A percentile compares a stretch with the other conserved stretches of the same genome.
Evolutionary conservation across 306 rosid species (phyloP).

Genomic region (Lablab purpureus): DNA sequence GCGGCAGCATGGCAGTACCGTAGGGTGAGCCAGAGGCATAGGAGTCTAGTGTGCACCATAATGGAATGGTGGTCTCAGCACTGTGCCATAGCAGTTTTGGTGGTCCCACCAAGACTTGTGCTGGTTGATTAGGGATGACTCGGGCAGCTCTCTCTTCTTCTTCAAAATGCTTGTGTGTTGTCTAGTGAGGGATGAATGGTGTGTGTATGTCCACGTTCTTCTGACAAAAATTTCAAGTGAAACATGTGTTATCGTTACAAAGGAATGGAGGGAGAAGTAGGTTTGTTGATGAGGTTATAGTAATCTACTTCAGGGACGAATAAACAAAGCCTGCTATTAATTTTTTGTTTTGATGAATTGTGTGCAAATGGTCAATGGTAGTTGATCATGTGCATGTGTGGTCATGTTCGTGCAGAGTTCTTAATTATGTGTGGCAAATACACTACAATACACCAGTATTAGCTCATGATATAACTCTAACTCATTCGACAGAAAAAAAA

Average conservation of each 20-base stretch:
- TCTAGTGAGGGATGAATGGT: background rate
- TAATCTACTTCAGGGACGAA: too few relatives aligned
- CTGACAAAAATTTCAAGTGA: background rate
- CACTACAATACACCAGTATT: too few relatives aligned
- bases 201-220: background rate
- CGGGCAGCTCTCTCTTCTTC: slow-evolving; percentile 1
- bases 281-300: background rate
- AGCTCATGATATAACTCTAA: too few relatives aligned
- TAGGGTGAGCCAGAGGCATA: slow-evolving; percentile 49
- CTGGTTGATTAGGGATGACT: slow-evolving; percentile 19
- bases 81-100: slow-evolving; percentile 28
- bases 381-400: too few relatives aligned
- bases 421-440: too few relatives aligned
- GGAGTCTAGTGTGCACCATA: slow-evolving; percentile 40
- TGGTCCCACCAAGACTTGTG: slow-evolving; percentile 55
- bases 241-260: background rate
- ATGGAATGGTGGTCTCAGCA: slow-evolving; percentile 37
- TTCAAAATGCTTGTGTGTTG: background rate
- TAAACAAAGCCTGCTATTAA: too few relatives aligned
- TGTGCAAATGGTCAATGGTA: too few relatives aligned
- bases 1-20: slow-evolving; percentile 16
- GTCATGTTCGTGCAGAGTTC: too few relatives aligned
- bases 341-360: too few relatives aligned
- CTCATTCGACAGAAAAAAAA: too few relatives aligned
- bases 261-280: slow-evolving; percentile 19